phyloP scores from a whole-genome alignment of 2,329 filamentous ascomycete species.

The Didymella pinodella region DNA sequence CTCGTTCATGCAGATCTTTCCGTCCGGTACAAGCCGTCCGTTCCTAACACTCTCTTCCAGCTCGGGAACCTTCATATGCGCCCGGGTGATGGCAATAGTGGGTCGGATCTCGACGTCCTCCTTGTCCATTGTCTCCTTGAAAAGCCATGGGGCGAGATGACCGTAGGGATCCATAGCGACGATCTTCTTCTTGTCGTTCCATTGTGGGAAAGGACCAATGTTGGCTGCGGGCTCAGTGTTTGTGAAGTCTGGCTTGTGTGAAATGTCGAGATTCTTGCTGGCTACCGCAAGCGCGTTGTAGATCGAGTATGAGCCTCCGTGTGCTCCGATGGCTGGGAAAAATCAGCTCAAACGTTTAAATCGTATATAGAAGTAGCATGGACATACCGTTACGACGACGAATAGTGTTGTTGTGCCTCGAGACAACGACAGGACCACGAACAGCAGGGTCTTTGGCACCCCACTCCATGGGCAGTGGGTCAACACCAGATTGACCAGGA shows the following conservation, averaged over 20 bases:
- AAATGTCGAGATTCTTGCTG: conserved; percentile 82
- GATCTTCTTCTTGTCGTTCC: conserved; percentile 90
- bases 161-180: conserved; percentile 97
- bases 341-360: conserved; percentile 22
- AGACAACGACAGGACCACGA: conserved; percentile 89
- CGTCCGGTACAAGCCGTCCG: conserved; percentile 79
- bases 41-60: conserved; percentile 85
- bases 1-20: conserved; percentile 89
- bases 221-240: conserved; percentile 92
- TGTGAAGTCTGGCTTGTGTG: conserved; percentile 80
- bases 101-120: conserved; percentile 86
- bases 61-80: conserved; percentile 96
- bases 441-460: conserved; percentile 76
- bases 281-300: conserved; percentile 94
- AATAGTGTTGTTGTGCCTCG: conserved; percentile 76
- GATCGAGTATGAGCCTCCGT: conserved; percentile 93
- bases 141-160: conserved; percentile 84
- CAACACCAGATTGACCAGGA: conserved; percentile 91
- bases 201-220: conserved; percentile 88
- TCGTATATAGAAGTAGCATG: not conserved
- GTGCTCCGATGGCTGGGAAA: conserved; percentile 67
- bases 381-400: conserved; percentile 76
- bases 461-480: conserved; percentile 89
- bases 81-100: conserved; percentile 89
- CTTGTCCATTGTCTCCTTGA: conserved; percentile 77